These are phyloP conservation scores for Globisporangium takayamanum DNA, from an alignment of 352 stramenopile genomes.

Conservation along the genomic window DNA sequence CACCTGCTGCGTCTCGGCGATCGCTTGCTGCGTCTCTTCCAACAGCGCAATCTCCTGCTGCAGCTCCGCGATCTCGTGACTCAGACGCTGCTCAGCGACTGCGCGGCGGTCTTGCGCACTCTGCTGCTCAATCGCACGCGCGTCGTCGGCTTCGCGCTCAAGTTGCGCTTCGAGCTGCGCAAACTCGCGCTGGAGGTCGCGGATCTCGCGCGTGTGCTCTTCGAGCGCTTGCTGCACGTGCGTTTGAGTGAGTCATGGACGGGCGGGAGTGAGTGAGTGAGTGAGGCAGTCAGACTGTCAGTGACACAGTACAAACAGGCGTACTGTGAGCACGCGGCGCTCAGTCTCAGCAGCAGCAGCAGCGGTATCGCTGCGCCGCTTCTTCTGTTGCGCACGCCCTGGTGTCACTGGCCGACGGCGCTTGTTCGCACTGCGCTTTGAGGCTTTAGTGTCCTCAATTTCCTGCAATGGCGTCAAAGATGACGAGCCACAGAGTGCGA, in stretches of 20 bases:
- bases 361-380: not conserved
- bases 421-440: constrained; percentile 14
- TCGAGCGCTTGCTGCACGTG: constrained; percentile 28
- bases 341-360: constrained; percentile 3
- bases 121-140: constrained; percentile 14
- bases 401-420: not conserved
- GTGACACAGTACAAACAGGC: not conserved
- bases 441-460: constrained; percentile 26
- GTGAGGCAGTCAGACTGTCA: no score
- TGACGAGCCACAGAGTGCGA: not conserved
- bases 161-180: constrained; percentile 26
- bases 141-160: constrained; percentile 25
- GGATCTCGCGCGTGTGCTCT: constrained; percentile 37
- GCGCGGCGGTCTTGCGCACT: constrained; percentile 25
- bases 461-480: constrained; percentile 19
- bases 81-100: constrained; percentile 31
- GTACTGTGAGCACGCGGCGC: constrained; percentile 8
- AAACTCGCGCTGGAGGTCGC: constrained; percentile 46
- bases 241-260: not conserved
- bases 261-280: not conserved
- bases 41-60: constrained; percentile 58
- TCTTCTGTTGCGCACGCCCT: constrained; percentile 22
- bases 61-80: constrained; percentile 45
- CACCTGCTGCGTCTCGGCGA: constrained; percentile 40
- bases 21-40: constrained; percentile 39